Evolutionary conservation across 2,329 filamentous ascomycete genomes (phyloP).

Genomic region (Alternaria novae-zelandiae): DNA sequence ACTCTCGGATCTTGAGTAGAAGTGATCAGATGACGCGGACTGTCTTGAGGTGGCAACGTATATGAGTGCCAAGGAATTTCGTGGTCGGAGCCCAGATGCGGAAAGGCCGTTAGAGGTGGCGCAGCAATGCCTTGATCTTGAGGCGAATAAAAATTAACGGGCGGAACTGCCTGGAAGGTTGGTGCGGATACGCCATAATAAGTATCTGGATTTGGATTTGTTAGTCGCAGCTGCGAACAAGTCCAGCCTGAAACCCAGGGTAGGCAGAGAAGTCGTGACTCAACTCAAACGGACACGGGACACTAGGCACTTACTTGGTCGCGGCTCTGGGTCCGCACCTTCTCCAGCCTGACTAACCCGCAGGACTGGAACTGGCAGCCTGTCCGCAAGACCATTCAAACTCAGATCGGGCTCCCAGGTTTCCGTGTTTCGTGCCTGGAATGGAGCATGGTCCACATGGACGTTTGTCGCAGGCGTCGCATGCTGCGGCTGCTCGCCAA

Average conservation of each 20-base stretch:
- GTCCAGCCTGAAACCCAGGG: slow-evolving; percentile 38
- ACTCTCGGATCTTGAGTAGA: slow-evolving; percentile 33
- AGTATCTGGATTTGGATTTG: slow-evolving; percentile 35
- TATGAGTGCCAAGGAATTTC: slow-evolving; percentile 37
- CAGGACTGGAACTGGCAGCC: slow-evolving; percentile 30
- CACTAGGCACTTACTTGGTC: slow-evolving; percentile 27
- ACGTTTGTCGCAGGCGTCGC: slow-evolving; percentile 28
- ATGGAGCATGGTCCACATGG: slow-evolving; percentile 28
- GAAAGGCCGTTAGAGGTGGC: slow-evolving; percentile 36
- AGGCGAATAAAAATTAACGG: slow-evolving; percentile 36
- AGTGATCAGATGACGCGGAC: slow-evolving; percentile 45
- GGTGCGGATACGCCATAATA: slow-evolving; percentile 36
- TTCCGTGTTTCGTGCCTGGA: slow-evolving; percentile 43
- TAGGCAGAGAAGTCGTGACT: slow-evolving; percentile 29
- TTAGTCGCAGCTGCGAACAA: slow-evolving; percentile 19
- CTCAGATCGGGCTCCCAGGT: slow-evolving; percentile 31
- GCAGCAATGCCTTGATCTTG: slow-evolving; percentile 34
- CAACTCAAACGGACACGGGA: slow-evolving; percentile 28
- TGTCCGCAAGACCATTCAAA: slow-evolving; percentile 8
- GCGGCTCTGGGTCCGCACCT: slow-evolving; percentile 21
- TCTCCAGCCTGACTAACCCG: slow-evolving; percentile 20
- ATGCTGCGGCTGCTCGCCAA: slow-evolving; percentile 37
- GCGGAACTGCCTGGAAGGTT: slow-evolving; percentile 26
- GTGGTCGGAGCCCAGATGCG: slow-evolving; percentile 35
- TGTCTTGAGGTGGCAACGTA: slow-evolving; percentile 28